A percentile compares a stretch with the other conserved stretches of the same genome.
Conservation (phyloP, 306 rosid genomes). For the Canavalia gladiata region DNA sequence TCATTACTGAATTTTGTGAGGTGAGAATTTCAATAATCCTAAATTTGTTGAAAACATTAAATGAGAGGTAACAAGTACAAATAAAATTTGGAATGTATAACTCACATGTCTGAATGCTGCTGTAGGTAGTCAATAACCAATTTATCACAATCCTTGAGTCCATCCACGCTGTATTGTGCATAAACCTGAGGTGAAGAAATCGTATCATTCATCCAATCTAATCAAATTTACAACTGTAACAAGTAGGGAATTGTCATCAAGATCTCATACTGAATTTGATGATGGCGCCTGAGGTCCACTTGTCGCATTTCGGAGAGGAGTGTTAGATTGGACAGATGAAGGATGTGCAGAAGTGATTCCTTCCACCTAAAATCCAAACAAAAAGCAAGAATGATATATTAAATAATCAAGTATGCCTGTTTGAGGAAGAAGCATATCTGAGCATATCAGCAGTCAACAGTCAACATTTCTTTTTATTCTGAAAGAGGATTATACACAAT, state of each 20-base stretch:
- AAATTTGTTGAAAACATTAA: constrained; percentile 31
- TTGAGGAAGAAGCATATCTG: background rate
- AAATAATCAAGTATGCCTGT: constrained; percentile 8
- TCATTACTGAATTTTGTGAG: background rate
- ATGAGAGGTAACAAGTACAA: constrained; percentile 1
- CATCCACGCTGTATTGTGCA: constrained; percentile 70
- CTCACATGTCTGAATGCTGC: constrained; percentile 86
- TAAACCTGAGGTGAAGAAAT: constrained; percentile 60
- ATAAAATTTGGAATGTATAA: constrained; percentile 26
- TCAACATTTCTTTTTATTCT: background rate
- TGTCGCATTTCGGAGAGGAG: constrained; percentile 57
- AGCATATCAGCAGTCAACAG: background rate
- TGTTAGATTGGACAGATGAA: constrained; percentile 57
- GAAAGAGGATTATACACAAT: constrained; percentile 18
- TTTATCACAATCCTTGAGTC: constrained; percentile 69
- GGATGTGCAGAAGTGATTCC: constrained; percentile 60
- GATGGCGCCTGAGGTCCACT: constrained; percentile 62
- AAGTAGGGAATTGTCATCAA: constrained; percentile 11
- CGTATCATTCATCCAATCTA: constrained; percentile 33
- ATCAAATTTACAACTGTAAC: constrained; percentile 9
- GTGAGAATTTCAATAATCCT: background rate
- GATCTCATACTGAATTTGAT: constrained; percentile 64
- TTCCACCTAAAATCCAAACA: constrained; percentile 52
- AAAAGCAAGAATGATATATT: constrained; percentile 7
- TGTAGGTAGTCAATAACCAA: constrained; percentile 78